phyloP scores from a whole-genome alignment of 2,329 filamentous ascomycete species.

The Fusarium lateritium region DNA sequence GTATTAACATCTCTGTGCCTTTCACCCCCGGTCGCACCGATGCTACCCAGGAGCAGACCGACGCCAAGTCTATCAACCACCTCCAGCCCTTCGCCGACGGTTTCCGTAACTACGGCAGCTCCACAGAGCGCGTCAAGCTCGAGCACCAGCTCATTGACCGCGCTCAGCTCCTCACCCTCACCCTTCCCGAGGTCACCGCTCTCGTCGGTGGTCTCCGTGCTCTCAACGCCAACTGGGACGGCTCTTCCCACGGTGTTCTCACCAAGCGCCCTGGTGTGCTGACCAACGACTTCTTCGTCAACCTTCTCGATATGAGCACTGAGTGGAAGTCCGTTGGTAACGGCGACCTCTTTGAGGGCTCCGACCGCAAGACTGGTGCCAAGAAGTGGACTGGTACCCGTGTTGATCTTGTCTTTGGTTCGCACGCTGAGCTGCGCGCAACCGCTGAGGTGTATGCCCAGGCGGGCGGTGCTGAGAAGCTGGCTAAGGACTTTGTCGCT shows the following conservation, averaged over 20 bases:
- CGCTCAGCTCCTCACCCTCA: conserved; percentile 78
- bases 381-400: conserved; percentile 80
- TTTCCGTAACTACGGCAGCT: conserved; percentile 84
- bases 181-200: conserved; percentile 78
- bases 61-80: conserved; percentile 73
- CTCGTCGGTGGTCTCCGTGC: conserved; percentile 80
- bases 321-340: conserved; percentile 67
- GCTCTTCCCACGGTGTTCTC: conserved; percentile 76
- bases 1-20: conserved; percentile 70
- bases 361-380: conserved; percentile 75
- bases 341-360: conserved; percentile 73
- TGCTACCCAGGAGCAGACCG: conserved; percentile 80
- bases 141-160: conserved; percentile 81
- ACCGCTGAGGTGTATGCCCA: conserved; percentile 78
- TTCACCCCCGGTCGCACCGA: conserved; percentile 82
- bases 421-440: conserved; percentile 80
- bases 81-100: conserved; percentile 79
- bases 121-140: conserved; percentile 70
- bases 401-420: conserved; percentile 78
- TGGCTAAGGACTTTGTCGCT: conserved; percentile 78
- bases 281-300: conserved; percentile 87
- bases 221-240: conserved; percentile 79
- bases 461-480: conserved; percentile 71
- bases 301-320: conserved; percentile 78
- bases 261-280: conserved; percentile 77